Evolutionary conservation across 805 yeast species (phyloP), one percentile per base, ranked within the genome.

Genomic region (Candida incommunis): DNA sequence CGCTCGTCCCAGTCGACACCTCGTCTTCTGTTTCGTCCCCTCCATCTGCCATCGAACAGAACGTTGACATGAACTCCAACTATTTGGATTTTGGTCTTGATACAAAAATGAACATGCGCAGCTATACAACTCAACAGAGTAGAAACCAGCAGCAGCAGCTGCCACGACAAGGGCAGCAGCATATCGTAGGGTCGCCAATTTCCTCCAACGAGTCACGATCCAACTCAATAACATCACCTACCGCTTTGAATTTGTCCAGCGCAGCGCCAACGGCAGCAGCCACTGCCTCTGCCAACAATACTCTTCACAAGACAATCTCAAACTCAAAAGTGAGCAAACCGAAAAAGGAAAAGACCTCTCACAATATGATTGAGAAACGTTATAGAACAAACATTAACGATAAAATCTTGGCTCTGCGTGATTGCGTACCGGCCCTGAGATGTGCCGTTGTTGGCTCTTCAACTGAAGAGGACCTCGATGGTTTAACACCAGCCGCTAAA

Each of bases 361-460:
- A 80, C 61, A 80, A 80, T 55, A 71, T 77, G 67, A 78, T 80
- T 53, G 87, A 80, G 54, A 79, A 78, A 61, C 76, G 78, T 55
- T 80, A 80, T 61, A 66, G 87, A 57, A 74, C 81, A 4, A 80
- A 78, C 54, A 79, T 80, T 53, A 80, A 80, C 57, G 75, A 78
- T 47, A 80, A 80, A 63, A 80, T 80, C 43, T 58, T 72, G 46
- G 73, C 71, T 44, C 68, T 80, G 40, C 70, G 83, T 52, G 81
- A 80, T 52, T 80, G 85, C 2, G 94, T 84, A 16, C 94, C 94
- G 2, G 64, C 92, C 2, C 66, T 84, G 44, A 69, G 86, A 52
- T 76, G 80, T 31, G 80, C 80, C 4, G 67, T 76, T 15, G 45
- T 50, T 27, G 70, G 65, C 24, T 62, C 67, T 16, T 69, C 66